Percentiles rank a stretch among this genome's conserved stretches.
These are phyloP conservation scores for Mycena vulgaris DNA, from an alignment of 768 basidiomycete genomes.

Conservation along the genomic window DNA sequence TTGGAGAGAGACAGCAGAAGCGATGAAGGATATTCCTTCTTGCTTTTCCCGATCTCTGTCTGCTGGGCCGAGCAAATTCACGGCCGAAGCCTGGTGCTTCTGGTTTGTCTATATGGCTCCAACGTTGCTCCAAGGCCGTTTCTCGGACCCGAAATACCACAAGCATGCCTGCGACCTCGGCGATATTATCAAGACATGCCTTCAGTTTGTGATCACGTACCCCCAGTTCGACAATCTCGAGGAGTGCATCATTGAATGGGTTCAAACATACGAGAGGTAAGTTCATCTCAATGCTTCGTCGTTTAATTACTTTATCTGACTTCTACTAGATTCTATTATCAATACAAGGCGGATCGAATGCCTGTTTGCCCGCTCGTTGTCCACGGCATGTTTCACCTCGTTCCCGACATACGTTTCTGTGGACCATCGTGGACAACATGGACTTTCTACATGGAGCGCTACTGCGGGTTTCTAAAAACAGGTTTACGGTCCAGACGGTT, in stretches of 20 bases:
- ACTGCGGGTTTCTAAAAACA: constrained; percentile 47
- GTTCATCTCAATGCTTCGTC: constrained; percentile 49
- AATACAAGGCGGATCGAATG: constrained; percentile 52
- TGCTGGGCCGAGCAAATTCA: too few species aligned
- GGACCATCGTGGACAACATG: constrained; percentile 52
- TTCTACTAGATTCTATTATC: constrained; percentile 53
- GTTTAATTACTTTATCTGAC: constrained; percentile 45
- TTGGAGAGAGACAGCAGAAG: constrained; percentile 44
- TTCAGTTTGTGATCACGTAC: not conserved
- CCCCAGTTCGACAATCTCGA: not conserved
- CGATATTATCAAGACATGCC: constrained; percentile 6
- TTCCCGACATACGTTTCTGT: constrained; percentile 47
- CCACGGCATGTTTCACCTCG: constrained; percentile 54
- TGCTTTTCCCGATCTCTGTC: too few species aligned
- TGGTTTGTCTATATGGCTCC: constrained; percentile 57
- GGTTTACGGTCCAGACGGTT: constrained; percentile 40
- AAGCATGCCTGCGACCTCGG: not conserved
- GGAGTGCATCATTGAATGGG: not conserved
- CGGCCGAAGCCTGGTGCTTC: constrained; percentile 55
- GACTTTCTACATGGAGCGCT: too few species aligned
- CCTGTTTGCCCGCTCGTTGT: constrained; percentile 49
- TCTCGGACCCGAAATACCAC: constrained; percentile 9
- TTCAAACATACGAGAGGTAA: constrained; percentile 18
- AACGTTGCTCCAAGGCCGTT: constrained; percentile 46
- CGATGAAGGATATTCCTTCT: too few species aligned